Evolutionary conservation across 225 moss, liverwort and hornwort species (phyloP), one percentile per base, ranked within the genome.

Genomic region (Pseudoscleropodium purum): DNA sequence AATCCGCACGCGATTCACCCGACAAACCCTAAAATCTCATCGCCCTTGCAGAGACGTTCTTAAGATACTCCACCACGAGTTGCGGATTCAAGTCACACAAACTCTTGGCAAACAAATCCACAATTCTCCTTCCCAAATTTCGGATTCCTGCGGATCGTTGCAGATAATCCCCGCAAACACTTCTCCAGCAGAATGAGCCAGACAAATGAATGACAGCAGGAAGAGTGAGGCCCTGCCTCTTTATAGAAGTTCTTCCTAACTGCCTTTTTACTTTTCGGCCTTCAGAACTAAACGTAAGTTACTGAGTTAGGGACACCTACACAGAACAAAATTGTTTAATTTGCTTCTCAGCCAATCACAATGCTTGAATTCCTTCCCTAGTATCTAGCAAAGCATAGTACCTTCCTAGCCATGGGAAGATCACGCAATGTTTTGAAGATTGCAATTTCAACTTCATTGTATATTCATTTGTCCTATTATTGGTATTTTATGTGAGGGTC

Each of bases 381-480:
- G 2, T 36, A 36, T 54, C 2, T 5, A 33, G 1, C 11, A 75
- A 51, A 75, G 12, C 3, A 33, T 77, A 24, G 24, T 54, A 52
- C 23, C 52, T 77, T 13, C 5, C 0, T 13, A 36, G 24, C 54
- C 2, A 15, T 24, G 0, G 2, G 9, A 56, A 0, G 10, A 37
- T 15, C 25, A 54, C 25, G 15, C 1, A 37, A 56, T 56, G 25
- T 25, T 23, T 21, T 10, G 1, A 56, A 56, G 54, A 5, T 4
- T 54, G 25, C 33, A 23, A 54, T 13, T 23, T 77, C 3, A 36
- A 23, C 8, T 77, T 52, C 2, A 34, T 2, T 2, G 0, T 9
- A 37, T 0, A 10, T 1, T 37, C 2, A 9, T 56, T 36, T 54
- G 15, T 12, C 0, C 18, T 56, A 10, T 5, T 37, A 15, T 2